Percentiles rank a stretch among this genome's conserved stretches.
These are phyloP conservation scores for Lecanosticta acicola DNA, from an alignment of 2,329 filamentous ascomycete genomes.

Conservation along the genomic window DNA sequence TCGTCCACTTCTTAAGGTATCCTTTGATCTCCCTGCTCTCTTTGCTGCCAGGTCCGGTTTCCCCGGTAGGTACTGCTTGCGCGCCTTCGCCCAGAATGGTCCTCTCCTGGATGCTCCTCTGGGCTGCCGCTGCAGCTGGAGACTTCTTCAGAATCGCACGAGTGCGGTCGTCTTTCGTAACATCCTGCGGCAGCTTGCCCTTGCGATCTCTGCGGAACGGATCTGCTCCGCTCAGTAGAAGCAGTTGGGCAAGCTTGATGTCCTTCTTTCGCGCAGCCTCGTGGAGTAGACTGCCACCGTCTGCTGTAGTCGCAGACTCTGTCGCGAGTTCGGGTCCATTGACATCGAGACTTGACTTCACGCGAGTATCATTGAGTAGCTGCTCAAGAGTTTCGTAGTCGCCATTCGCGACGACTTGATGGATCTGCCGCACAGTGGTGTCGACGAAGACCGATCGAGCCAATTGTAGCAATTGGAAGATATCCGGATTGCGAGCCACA, in stretches of 20 bases:
- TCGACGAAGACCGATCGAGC: conserved; percentile 86
- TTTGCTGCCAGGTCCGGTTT: conserved; percentile 61
- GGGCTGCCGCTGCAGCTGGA: conserved; percentile 86
- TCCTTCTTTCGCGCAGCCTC: conserved; percentile 88
- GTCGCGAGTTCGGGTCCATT: conserved; percentile 86
- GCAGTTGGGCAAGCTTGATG: conserved; percentile 76
- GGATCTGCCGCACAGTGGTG: conserved; percentile 74
- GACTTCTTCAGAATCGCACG: conserved; percentile 87
- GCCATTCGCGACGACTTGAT: conserved; percentile 64
- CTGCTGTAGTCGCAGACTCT: conserved; percentile 68
- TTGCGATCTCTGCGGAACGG: conserved; percentile 92
- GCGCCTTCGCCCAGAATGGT: conserved; percentile 76
- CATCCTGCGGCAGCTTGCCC: conserved; percentile 90
- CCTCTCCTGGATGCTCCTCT: conserved; percentile 94
- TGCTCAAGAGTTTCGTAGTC: conserved; percentile 75
- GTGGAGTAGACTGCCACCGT: conserved; percentile 87
- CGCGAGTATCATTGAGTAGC: conserved; percentile 74
- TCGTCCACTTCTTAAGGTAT: conserved; percentile 99
- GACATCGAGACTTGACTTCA: conserved; percentile 83
- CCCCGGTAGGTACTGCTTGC: conserved; percentile 38
- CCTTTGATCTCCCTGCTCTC: conserved; percentile 97
- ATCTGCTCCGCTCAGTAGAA: conserved; percentile 90
- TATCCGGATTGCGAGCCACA: conserved; percentile 83
- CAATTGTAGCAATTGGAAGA: conserved; percentile 91
- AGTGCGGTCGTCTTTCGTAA: conserved; percentile 90